Base-by-base conservation (phyloP, 75 land plant species). In the Pseudotsuga menziesii region DNA sequence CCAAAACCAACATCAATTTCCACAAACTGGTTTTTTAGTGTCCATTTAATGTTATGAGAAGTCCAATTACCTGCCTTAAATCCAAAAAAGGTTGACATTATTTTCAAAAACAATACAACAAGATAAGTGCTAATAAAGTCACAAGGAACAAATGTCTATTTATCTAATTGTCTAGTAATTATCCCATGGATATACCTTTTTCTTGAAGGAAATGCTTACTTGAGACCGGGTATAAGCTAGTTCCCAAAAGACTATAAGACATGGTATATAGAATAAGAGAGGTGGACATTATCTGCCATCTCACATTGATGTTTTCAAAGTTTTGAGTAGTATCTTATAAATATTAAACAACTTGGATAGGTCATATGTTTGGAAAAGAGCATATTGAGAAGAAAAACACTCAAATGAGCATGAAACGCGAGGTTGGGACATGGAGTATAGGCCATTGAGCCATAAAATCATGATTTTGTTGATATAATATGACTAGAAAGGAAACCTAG, bases 11-110 rank as follows among this genome's bases (percentile, higher is more conserved):
- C 99, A 84, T 91, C 78, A 25, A 94, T 79, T 83, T 97, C 99
- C 57, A 97, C 98, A 89, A 97, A 97, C 69, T 94, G 98, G 77
- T 97, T 97, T 80, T 92, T 97, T 71, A 94, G 85, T 97, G 98
- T 23, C 99, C 99, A 81, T 94, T 87, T 67, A 94, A 78, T 60
- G 94, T 91, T 26, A 89, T 95, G 74, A 98, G 99, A 74, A 92
- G 90, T 26, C 95, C 99, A 79, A 97, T 91, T 48, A 97, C 98
- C 99, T 97, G 85, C 78, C 76, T 36, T 8, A 80, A 61, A 59
- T 39, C 54, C 1, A 69, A 36, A 41, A n/a, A 4, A 69, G 0
- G 4, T 39, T 69, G 9, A 72, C 36, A 19, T 52, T n/a, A 16
- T 26, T 26, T 5, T 56, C 23, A 29, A 29, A 56, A n/a, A 13